Conservation (phyloP, 2,329 filamentous ascomycete genomes). For the Dothideomycetes sp. region DNA sequence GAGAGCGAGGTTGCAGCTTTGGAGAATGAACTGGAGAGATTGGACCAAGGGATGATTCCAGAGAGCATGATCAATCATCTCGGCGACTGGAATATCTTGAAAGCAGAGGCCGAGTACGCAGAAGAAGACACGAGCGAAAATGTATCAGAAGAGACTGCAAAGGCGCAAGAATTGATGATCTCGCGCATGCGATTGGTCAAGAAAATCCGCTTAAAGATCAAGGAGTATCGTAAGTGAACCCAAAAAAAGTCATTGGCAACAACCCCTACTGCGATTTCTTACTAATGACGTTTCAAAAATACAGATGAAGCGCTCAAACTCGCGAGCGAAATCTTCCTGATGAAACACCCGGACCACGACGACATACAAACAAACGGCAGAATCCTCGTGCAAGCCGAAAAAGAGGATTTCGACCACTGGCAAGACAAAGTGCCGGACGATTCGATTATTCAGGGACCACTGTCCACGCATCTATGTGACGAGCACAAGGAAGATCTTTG, state of each 20-base stretch:
- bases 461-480: not conserved
- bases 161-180: constrained; percentile 7
- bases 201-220: constrained; percentile 6
- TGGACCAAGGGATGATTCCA: constrained; percentile 3
- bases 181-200: constrained; percentile 1
- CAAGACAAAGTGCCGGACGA: not conserved
- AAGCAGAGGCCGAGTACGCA: constrained; percentile 1
- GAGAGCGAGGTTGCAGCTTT: constrained; percentile 10
- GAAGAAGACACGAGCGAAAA: constrained; percentile 5
- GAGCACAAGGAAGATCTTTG: constrained; percentile 6
- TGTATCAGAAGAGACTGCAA: not conserved
- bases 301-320: constrained; percentile 9
- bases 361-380: constrained; percentile 5
- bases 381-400: constrained; percentile 2
- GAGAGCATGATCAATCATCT: constrained; percentile 1
- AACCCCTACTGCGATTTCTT: too few relatives aligned
- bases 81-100: constrained; percentile 1
- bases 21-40: constrained; percentile 5
- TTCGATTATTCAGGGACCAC: constrained; percentile 2
- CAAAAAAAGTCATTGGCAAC: too few relatives aligned
- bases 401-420: not conserved
- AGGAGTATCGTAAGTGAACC: constrained; percentile 11
- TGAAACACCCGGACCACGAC: not conserved
- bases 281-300: not conserved
- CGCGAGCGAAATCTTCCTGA: constrained; percentile 1